A percentile compares a stretch with the other conserved stretches of the same genome.
phyloP scores from a whole-genome alignment of 2,329 filamentous ascomycete genomes.

The Chaetomiaceae sp. region DNA sequence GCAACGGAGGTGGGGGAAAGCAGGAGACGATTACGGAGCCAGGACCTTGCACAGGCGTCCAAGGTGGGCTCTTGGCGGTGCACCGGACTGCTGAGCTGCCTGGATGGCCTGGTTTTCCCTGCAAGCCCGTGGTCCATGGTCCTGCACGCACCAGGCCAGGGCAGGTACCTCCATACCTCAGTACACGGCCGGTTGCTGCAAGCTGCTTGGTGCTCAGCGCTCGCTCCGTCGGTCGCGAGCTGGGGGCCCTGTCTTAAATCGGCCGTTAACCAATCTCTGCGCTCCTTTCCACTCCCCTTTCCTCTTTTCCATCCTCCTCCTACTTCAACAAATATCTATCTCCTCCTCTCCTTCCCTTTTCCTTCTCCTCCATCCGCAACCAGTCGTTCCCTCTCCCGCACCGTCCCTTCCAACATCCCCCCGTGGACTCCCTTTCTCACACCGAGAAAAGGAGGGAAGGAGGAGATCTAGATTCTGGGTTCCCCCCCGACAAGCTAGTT shows the following conservation, averaged over 20 bases:
- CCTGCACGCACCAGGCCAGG: conserved; percentile 22
- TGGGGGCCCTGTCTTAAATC: conserved; percentile 41
- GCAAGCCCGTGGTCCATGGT: conserved; percentile 20
- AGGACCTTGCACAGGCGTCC: conserved; percentile 18
- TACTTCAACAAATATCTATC: conserved; percentile 43
- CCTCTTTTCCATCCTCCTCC: conserved; percentile 50
- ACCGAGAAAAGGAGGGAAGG: conserved; percentile 34
- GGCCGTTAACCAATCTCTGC: conserved; percentile 37
- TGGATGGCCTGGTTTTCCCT: conserved; percentile 20
- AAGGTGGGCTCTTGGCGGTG: conserved; percentile 15
- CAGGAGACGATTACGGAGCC: conserved; percentile 15
- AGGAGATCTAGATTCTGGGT: conserved; percentile 31
- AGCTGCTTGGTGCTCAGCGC: conserved; percentile 27
- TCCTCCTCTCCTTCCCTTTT: conserved; percentile 37
- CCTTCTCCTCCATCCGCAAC: conserved; percentile 38
- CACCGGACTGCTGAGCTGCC: conserved; percentile 18
- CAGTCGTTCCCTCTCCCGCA: conserved; percentile 53
- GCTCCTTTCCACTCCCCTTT: conserved; percentile 54
- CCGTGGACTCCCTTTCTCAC: conserved; percentile 31
- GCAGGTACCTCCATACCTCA: conserved; percentile 21
- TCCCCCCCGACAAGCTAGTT: conserved; percentile 28
- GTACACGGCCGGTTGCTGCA: conserved; percentile 25
- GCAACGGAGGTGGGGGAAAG: conserved; percentile 15
- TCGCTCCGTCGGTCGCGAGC: conserved; percentile 20
- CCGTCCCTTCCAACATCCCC: conserved; percentile 41